phyloP scores from a whole-genome alignment of 1,284 basidiomycete species.

The Gymnopus androsaceus region DNA sequence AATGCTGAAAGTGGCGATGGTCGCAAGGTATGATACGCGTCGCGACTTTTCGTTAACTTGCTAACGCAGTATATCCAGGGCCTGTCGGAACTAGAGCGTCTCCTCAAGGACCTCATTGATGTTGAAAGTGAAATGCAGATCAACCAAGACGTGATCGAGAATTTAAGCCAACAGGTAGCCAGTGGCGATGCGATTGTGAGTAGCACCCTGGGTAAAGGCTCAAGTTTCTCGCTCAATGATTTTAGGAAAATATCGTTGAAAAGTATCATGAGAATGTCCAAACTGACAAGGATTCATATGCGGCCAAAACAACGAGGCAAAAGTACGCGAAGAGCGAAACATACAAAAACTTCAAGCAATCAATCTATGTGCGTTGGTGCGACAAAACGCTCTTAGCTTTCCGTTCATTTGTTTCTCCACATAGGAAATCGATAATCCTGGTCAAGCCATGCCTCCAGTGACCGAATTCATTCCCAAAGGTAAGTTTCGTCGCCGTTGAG shows the following conservation, averaged over 20 bases:
- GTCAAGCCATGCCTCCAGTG: conserved; percentile 73
- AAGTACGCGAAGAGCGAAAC: conserved; percentile 67
- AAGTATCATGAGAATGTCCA: conserved; percentile 48
- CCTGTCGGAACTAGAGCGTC: conserved; percentile 56
- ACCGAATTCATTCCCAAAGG: conserved; percentile 72
- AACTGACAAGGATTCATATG: conserved; percentile 47
- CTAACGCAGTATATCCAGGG: conserved; percentile 38
- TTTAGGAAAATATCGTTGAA: conserved; percentile 49
- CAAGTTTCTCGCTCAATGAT: neutral
- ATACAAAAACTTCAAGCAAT: conserved; percentile 66
- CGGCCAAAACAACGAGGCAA: conserved; percentile 65
- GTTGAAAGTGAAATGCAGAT: conserved; percentile 58
- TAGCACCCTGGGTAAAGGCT: conserved; percentile 14
- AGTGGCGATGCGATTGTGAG: conserved; percentile 61
- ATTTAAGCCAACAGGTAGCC: conserved; percentile 56
- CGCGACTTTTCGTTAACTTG: neutral
- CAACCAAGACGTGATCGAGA: conserved; percentile 55
- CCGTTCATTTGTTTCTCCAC: neutral
- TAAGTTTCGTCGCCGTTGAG: conserved; percentile 28
- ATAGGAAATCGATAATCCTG: conserved; percentile 71
- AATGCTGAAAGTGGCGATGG: conserved; percentile 55
- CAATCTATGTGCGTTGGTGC: conserved; percentile 70
- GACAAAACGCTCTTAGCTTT: neutral
- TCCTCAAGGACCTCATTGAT: conserved; percentile 70
- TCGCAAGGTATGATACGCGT: conserved; percentile 41